Percentiles rank a stretch among this genome's conserved stretches.
These are phyloP conservation scores for Oryza nivara DNA, from an alignment of 176 grass and related monocot species.

Conservation along the genomic window DNA sequence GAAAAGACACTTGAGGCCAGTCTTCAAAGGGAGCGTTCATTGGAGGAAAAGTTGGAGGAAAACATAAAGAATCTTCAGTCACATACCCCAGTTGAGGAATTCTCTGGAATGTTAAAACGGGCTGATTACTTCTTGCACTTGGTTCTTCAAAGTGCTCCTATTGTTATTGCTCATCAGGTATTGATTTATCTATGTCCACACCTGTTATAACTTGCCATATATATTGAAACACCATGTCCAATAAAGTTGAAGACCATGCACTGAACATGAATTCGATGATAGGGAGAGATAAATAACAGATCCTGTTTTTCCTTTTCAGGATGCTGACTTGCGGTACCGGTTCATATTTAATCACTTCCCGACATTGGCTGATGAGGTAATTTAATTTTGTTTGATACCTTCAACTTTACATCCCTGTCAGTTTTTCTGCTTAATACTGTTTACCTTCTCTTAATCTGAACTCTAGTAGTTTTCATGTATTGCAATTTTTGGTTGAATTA, in stretches of 20 bases:
- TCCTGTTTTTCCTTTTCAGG: slow-evolving; percentile 54
- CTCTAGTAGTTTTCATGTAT: slow-evolving; percentile 21
- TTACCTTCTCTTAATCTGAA: slow-evolving; percentile 6
- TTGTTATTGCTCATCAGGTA: slow-evolving; percentile 98
- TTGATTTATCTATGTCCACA: background rate
- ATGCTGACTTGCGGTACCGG: slow-evolving; percentile 81
- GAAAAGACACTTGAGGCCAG: slow-evolving; percentile 67
- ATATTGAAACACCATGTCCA: slow-evolving; percentile 1
- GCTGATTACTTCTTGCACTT: slow-evolving; percentile 98
- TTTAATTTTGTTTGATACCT: slow-evolving; percentile 7
- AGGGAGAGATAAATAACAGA: slow-evolving; percentile 20
- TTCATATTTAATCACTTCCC: slow-evolving; percentile 99
- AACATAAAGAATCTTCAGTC: slow-evolving; percentile 66
- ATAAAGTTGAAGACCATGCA: background rate
- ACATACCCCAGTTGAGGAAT: slow-evolving; percentile 78
- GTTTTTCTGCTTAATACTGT: slow-evolving; percentile 34
- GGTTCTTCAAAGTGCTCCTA: slow-evolving; percentile 87
- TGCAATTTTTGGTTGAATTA: slow-evolving; percentile 28
- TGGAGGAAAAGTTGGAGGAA: slow-evolving; percentile 67
- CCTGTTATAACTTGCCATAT: slow-evolving; percentile 32
- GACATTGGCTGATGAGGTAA: slow-evolving; percentile 90
- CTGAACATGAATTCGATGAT: background rate
- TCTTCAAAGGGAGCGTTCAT: slow-evolving; percentile 67
- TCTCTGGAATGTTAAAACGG: slow-evolving; percentile 73
- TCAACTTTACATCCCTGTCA: background rate